phyloP scores from a whole-genome alignment of 2,329 filamentous ascomycete species.

The Phaeophleospora eucalypticola region DNA sequence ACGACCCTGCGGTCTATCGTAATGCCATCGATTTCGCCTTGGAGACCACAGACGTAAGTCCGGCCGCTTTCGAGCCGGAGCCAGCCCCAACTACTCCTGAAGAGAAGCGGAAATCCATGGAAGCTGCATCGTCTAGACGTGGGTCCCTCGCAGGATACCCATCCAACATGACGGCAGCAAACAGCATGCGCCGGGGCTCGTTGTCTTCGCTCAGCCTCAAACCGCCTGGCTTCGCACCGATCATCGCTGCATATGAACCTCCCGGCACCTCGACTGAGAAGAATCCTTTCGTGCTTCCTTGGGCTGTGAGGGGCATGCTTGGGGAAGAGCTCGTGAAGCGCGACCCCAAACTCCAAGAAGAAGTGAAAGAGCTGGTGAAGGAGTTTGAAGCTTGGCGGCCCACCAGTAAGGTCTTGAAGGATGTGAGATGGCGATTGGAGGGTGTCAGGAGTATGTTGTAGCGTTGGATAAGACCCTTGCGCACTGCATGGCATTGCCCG shows the following conservation, averaged over 20 bases:
- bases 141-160: constrained; percentile 28
- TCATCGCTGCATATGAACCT: constrained; percentile 40
- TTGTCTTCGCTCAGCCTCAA: constrained; percentile 17
- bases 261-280: constrained; percentile 33
- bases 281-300: constrained; percentile 89
- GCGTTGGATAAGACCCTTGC: too few relatives aligned
- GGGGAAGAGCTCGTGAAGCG: constrained; percentile 88
- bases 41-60: constrained; percentile 39
- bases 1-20: constrained; percentile 81
- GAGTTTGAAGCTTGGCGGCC: constrained; percentile 96
- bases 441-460: constrained; percentile 77
- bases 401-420: constrained; percentile 81
- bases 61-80: constrained; percentile 4
- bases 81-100: constrained; percentile 10
- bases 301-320: constrained; percentile 88
- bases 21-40: constrained; percentile 46
- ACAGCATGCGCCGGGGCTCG: constrained; percentile 32
- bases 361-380: constrained; percentile 73
- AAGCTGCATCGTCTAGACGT: constrained; percentile 19
- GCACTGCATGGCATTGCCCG: too few relatives aligned
- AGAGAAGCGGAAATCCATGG: constrained; percentile 21
- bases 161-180: constrained; percentile 27
- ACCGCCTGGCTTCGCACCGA: constrained; percentile 30
- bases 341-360: constrained; percentile 60
- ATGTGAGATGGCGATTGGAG: constrained; percentile 92